Percentiles rank a stretch among this genome's conserved stretches.
Conservation (phyloP, 2,329 filamentous ascomycete species). For the Polytolypa hystricis region DNA sequence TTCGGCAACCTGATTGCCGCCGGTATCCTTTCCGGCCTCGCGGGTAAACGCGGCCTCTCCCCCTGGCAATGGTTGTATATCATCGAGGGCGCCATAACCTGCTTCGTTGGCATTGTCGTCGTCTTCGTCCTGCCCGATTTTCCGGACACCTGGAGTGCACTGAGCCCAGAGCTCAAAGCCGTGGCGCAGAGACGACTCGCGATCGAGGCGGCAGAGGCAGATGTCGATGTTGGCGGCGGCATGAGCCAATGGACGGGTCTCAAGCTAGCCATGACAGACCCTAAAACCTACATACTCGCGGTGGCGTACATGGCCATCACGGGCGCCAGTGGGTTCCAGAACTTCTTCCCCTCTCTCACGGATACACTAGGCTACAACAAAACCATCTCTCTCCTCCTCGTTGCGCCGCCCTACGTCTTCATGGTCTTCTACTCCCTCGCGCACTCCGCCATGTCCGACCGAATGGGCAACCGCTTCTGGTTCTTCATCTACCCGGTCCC, state of each 20-base stretch:
- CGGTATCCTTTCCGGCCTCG: slow-evolving; percentile 35
- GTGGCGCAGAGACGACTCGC: slow-evolving; percentile 40
- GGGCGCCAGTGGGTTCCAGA: slow-evolving; percentile 42
- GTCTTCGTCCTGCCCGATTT: slow-evolving; percentile 30
- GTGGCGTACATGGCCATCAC: slow-evolving; percentile 40
- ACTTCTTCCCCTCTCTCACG: slow-evolving; percentile 46
- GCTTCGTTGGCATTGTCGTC: slow-evolving; percentile 24
- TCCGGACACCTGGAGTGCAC: slow-evolving; percentile 34
- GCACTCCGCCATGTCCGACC: slow-evolving; percentile 38
- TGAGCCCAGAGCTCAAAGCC: slow-evolving; percentile 35
- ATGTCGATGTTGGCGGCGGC: slow-evolving; percentile 37
- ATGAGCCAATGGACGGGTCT: slow-evolving; percentile 40
- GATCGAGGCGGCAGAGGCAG: slow-evolving; percentile 40
- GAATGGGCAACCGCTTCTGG: slow-evolving; percentile 37
- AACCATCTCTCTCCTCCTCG: slow-evolving; percentile 40
- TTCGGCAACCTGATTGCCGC: slow-evolving; percentile 46
- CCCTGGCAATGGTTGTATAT: slow-evolving; percentile 33
- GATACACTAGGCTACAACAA: slow-evolving; percentile 33
- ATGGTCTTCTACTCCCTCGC: slow-evolving; percentile 39
- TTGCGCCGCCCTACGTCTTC: slow-evolving; percentile 44
- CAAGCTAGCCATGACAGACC: slow-evolving; percentile 41
- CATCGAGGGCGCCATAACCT: slow-evolving; percentile 28
- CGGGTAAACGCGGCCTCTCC: slow-evolving; percentile 22
- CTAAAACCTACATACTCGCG: slow-evolving; percentile 37
- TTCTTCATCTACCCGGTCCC: slow-evolving; percentile 44